Evolutionary conservation across 208 protist genomes (phyloP), one percentile per base, ranked within the genome.

Genomic region (Polymyxa betae): DNA sequence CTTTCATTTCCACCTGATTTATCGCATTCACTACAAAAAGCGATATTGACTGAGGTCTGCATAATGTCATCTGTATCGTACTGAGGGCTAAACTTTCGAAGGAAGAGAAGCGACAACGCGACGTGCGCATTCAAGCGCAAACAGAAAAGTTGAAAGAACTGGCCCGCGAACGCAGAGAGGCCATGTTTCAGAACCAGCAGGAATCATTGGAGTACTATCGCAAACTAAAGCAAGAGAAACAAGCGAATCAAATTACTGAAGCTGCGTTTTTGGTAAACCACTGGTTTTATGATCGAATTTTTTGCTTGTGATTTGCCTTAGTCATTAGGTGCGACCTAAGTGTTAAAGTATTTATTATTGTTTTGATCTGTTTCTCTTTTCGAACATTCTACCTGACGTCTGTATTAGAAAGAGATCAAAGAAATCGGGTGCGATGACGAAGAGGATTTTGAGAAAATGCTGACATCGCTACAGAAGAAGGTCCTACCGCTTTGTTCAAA

Each of bases 61-160:
- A 60, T 60, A 29, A 24, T 60, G 24, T 5, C 5, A 60, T 60
- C 49, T 24, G 24, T 60, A 29, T 5, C 49, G 12, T 29, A 60
- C 49, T 29, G 24, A 24, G 5, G 49, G 12, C 24, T 60, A 29
- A 60, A 60, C n/a, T 82, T 45, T 45, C 12, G 16, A 5, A 82
- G 72, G 72, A 82, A 35, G 72, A 82, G 35, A 35, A 35, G n/a
- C 72, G 72, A 16, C 35, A 82, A 43, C 72, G 72, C n/a, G 72
- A 82, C n/a, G 72, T 20, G 12, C n/a, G 40, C 10, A 5, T 20
- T 20, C 72, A 82, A 20, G 72, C 72, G 12, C 72, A 82, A 82
- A 35, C 72, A 43, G 72, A 82, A 35, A 82, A 82, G 72, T 43
- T 82, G 35, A 82, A 82, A 35, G 16, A 20, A 40, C n/a, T 82